Conservation (phyloP, 495 filamentous ascomycete genomes). For the Talaromyces adpressus region DNA sequence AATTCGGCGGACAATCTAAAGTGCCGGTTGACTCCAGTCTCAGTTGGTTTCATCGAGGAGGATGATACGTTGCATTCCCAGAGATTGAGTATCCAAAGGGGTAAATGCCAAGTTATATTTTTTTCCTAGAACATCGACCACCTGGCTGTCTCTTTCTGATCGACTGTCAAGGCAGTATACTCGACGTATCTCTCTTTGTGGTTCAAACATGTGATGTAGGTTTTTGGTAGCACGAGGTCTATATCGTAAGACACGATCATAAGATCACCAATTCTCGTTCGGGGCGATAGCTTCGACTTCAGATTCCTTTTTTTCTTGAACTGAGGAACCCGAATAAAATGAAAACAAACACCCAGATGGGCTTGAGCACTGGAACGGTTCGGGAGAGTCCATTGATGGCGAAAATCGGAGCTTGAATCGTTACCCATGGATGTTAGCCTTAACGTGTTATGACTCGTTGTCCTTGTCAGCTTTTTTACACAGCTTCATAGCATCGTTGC, state of each 20-base stretch:
- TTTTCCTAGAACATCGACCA: background rate
- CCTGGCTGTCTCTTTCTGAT: background rate
- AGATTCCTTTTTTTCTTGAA: background rate
- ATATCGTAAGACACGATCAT: background rate
- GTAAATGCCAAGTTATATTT: background rate
- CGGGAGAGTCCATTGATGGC: background rate
- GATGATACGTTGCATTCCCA: conserved; percentile 1
- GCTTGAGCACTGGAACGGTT: background rate
- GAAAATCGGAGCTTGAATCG: background rate
- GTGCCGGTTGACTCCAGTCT: background rate
- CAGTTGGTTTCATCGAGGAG: background rate
- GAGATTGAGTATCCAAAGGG: background rate
- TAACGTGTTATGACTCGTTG: background rate
- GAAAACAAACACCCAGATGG: background rate
- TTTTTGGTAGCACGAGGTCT: background rate
- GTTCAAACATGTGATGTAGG: background rate
- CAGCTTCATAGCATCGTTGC: background rate
- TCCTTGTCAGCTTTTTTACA: background rate
- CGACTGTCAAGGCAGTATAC: background rate
- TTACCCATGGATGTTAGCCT: background rate
- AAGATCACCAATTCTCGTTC: background rate
- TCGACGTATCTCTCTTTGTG: background rate
- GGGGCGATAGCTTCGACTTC: background rate
- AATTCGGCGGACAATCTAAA: background rate
- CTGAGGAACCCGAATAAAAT: background rate